Evolutionary conservation across 1,284 basidiomycete species (phyloP), one percentile per base, ranked within the genome.

Genomic region (Anthracocystis walkeri): DNA sequence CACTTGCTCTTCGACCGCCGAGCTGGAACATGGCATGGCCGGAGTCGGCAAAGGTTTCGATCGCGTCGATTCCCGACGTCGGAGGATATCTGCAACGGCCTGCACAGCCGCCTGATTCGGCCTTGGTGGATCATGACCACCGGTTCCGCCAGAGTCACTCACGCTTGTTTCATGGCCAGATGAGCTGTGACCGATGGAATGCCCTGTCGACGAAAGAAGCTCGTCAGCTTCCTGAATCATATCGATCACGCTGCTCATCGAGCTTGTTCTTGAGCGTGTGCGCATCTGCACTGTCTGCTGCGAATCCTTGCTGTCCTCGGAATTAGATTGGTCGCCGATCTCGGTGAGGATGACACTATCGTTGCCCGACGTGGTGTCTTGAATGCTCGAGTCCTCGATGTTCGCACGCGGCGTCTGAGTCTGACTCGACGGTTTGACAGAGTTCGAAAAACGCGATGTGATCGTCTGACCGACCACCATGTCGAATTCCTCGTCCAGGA

Each of bases 401-500:
- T 51, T 58, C 12, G 29, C 50, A 5, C 40, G 51, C 6, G 20
- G 40, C 14, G 33, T 51, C 25, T 29, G 14, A 2, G 25, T 10
- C 35, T 42, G 56, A 20, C 7, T 25, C 20, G 23, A 23, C 8
- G 33, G 41, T n/a, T 56, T 49, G 49, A 14, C 25, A 18, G 58
- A 25, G n/a, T 21, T 45, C 4, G 60, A 52, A 27, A 67, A 73
- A 35, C 60, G 70, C 20, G 56, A 41, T 1, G 29, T 48, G 29
- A 73, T 48, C 3, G 59, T 48, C 12, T 57, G 56, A 23, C 70
- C 70, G 5, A 73, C 57, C 56, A 63, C 59, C 60, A 64, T 52
- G 45, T 73, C 70, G 33, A 73, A 67, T n/a, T 73, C 59, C 21
- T 73, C 65, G 7, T 73, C 70, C 51, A 73, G 7, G 27, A 60